Conservation (phyloP, 2,329 filamentous ascomycete species). For the Beauveria sp. region DNA sequence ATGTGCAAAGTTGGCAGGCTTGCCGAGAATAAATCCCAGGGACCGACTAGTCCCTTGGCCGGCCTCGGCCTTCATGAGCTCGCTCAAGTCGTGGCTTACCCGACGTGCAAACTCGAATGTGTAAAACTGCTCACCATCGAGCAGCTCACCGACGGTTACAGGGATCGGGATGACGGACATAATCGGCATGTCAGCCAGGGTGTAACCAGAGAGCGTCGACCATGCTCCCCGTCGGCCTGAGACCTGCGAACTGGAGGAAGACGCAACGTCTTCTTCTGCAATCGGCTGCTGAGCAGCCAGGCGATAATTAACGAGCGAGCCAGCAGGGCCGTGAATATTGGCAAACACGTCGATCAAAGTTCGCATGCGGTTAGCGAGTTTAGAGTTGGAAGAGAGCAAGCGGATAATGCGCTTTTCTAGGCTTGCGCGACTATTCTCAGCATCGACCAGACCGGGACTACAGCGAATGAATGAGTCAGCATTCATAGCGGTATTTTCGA, state of each 20-base stretch:
- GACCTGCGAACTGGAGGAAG: not conserved
- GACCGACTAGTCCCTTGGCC: constrained; percentile 17
- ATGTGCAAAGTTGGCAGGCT: constrained; percentile 4
- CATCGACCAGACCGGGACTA: constrained; percentile 29
- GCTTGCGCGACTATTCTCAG: constrained; percentile 27
- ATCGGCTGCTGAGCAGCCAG: constrained; percentile 12
- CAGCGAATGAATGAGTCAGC: not conserved
- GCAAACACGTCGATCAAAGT: constrained; percentile 18
- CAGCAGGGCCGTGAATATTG: constrained; percentile 13
- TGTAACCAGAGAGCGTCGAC: constrained; percentile 23
- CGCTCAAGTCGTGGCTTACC: constrained; percentile 22
- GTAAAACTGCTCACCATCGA: constrained; percentile 26
- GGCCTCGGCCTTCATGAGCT: constrained; percentile 14
- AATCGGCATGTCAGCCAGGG: constrained; percentile 24
- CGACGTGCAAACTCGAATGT: constrained; percentile 22
- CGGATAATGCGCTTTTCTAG: constrained; percentile 27
- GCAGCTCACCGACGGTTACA: constrained; percentile 23
- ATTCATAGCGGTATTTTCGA: not conserved
- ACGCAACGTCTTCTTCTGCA: not conserved
- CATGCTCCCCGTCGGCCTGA: constrained; percentile 12
- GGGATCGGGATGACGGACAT: constrained; percentile 26
- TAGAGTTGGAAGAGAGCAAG: constrained; percentile 27
- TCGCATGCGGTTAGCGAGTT: constrained; percentile 25
- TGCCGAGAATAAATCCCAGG: constrained; percentile 15
- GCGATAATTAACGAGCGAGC: constrained; percentile 12